phyloP scores from a whole-genome alignment of 2,329 filamentous ascomycete species.

The Arthrobotrys entomopaga region DNA sequence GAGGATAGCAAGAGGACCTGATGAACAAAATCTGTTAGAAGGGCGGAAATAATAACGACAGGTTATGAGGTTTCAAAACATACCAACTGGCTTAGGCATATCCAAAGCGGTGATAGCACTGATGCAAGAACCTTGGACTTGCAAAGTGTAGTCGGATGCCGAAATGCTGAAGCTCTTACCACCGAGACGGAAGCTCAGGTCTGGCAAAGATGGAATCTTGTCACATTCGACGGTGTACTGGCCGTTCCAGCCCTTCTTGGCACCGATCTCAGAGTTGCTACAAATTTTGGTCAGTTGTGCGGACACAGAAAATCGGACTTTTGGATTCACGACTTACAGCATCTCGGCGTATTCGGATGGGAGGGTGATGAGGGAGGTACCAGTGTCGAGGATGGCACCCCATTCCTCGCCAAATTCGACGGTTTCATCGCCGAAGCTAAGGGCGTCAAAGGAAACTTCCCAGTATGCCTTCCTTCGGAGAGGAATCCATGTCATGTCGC shows the following conservation, averaged over 20 bases:
- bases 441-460: slow-evolving; percentile 95
- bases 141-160: slow-evolving; percentile 92
- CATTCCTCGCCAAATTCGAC: slow-evolving; percentile 83
- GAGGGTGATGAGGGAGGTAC: slow-evolving; percentile 95
- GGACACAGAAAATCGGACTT: not conserved
- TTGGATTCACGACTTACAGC: slow-evolving; percentile 67
- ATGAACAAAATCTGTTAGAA: not conserved
- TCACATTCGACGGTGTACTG: slow-evolving; percentile 94
- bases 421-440: slow-evolving; percentile 84
- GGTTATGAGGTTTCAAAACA: not conserved
- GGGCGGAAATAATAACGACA: not conserved
- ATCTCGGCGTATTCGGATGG: slow-evolving; percentile 92
- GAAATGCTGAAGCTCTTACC: slow-evolving; percentile 93
- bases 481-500: slow-evolving; percentile 91
- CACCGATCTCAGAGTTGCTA: slow-evolving; percentile 92
- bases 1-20: slow-evolving; percentile 86
- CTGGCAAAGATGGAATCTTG: slow-evolving; percentile 83
- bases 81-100: slow-evolving; percentile 65
- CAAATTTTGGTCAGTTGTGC: slow-evolving; percentile 16
- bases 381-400: slow-evolving; percentile 96
- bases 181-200: slow-evolving; percentile 84
- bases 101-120: slow-evolving; percentile 98
- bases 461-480: slow-evolving; percentile 99
- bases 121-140: slow-evolving; percentile 94
- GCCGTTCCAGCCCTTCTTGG: slow-evolving; percentile 96